Percentiles rank a stretch among this genome's conserved stretches.
Conservation (phyloP, 495 filamentous ascomycete species). For the Podospora pseudocomata region DNA sequence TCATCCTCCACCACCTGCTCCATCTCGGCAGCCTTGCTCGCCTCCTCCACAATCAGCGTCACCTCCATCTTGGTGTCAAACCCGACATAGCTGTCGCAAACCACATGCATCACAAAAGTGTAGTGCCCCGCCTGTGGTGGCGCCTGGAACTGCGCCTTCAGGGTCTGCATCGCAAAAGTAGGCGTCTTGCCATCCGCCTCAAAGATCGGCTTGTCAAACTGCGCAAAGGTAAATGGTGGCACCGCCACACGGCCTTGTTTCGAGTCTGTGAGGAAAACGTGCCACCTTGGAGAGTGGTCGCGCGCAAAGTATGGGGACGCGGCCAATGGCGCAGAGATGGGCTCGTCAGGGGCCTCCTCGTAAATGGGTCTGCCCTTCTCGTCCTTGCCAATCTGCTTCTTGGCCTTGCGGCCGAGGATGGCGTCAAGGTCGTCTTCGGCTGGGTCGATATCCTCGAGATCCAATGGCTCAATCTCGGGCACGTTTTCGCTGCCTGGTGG, state of each 20-base stretch:
- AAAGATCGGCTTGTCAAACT: conserved; percentile 83
- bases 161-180: conserved; percentile 87
- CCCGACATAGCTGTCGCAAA: conserved; percentile 92
- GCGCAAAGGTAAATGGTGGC: conserved; percentile 84
- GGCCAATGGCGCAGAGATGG: conserved; percentile 74
- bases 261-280: conserved; percentile 87
- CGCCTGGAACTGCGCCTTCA: conserved; percentile 96
- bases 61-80: conserved; percentile 88
- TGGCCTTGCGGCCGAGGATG: conserved; percentile 71
- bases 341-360: conserved; percentile 49
- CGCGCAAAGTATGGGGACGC: conserved; percentile 85
- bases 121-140: conserved; percentile 90
- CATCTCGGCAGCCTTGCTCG: conserved; percentile 74
- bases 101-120: conserved; percentile 83
- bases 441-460: conserved; percentile 87
- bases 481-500: conserved; percentile 75
- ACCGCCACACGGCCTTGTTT: conserved; percentile 94
- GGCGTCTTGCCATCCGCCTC: conserved; percentile 64
- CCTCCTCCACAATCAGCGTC: conserved; percentile 83
- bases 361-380: conserved; percentile 52
- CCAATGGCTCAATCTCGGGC: conserved; percentile 67
- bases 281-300: conserved; percentile 86
- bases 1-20: conserved; percentile 70
- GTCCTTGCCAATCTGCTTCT: conserved; percentile 55
- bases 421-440: conserved; percentile 91